Evolutionary conservation across 2,329 filamentous ascomycete species (phyloP).

Genomic region (Lachnellula hyalina): DNA sequence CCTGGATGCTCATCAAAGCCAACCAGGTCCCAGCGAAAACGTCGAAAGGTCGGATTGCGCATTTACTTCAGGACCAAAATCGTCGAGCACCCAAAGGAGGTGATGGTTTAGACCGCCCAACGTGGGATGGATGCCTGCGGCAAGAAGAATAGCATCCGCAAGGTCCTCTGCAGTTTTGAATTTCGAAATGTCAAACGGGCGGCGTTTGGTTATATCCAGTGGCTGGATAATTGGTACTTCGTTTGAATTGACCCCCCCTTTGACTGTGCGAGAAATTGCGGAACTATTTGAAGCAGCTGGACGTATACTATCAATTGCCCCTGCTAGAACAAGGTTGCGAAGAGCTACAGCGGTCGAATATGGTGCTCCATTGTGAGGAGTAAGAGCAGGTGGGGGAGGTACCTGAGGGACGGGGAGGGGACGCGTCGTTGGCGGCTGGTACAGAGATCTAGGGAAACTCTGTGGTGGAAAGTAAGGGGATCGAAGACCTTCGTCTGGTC

Average conservation of each 20-base stretch:
- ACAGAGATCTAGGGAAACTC: too few species aligned
- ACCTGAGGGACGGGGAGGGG: too few species aligned
- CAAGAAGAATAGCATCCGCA: background rate
- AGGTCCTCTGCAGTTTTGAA: background rate
- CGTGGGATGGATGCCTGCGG: background rate
- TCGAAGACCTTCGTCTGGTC: too few species aligned
- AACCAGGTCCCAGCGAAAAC: background rate
- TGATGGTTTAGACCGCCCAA: background rate
- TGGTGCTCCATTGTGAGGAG: too few species aligned
- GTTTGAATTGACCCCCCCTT: background rate
- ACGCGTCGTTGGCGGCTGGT: too few species aligned
- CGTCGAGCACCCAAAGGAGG: background rate
- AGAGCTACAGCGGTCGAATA: too few species aligned
- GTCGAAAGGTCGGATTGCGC: background rate
- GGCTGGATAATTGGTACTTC: background rate
- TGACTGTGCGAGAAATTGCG: too few species aligned
- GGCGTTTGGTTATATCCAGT: background rate
- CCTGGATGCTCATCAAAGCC: background rate
- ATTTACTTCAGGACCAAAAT: background rate
- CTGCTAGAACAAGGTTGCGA: too few species aligned
- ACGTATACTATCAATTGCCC: too few species aligned
- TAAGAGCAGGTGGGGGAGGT: too few species aligned
- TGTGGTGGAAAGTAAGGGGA: too few species aligned
- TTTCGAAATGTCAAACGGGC: background rate
- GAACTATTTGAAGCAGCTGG: too few species aligned